Evolutionary conservation across 2,329 filamentous ascomycete genomes (phyloP), one percentile per base, ranked within the genome.

Genomic region (Chalaropsis ovoidea): DNA sequence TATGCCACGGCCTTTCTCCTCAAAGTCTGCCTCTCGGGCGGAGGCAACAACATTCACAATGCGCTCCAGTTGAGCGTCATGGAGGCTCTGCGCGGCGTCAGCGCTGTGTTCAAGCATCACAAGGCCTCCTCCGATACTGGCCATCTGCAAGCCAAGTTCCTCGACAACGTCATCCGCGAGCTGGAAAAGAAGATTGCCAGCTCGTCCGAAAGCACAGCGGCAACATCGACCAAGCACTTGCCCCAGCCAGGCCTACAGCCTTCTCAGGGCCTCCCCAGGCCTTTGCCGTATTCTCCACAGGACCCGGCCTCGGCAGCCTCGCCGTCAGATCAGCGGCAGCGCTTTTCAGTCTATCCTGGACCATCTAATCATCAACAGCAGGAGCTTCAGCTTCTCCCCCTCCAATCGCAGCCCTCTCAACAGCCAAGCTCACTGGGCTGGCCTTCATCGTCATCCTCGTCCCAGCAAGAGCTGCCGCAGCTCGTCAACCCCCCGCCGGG

Each of bases 1-100:
- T 76, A 77, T 67, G 72, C 74, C n/a, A 73, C 75, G 13, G 73
- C 75, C 2, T 76, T 76, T 63, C 69, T 76, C 1, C 72, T 76
- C 58, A 77, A 76, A 69, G 73, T 65, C 7, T 67, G 66, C 54
- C 43, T 67, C 22, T 61, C 52, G 24, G 66, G 62, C 8, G 63
- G 63, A 11, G 66, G 62, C 39, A 64, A 52, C n/a, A 64, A 42
- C 41, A 60, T 67, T 35, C 63, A 64, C 22, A 54, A 52, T 19
- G 41, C 27, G 1, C 47, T 74, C 22, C 60, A 68, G 47, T 35
- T 47, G 1, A 67, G 61, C 11, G 67, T 69, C 1, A 65, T 71
- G 5, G 49, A 67, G 7, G 68, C 68, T 5, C 68, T 71, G 1
- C 68, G 67, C 3, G 61, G 62, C n/a, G 69, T 70, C 0, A 67